phyloP scores from a whole-genome alignment of 192 early-diverging fungal species.

The Linnemannia zychae region DNA sequence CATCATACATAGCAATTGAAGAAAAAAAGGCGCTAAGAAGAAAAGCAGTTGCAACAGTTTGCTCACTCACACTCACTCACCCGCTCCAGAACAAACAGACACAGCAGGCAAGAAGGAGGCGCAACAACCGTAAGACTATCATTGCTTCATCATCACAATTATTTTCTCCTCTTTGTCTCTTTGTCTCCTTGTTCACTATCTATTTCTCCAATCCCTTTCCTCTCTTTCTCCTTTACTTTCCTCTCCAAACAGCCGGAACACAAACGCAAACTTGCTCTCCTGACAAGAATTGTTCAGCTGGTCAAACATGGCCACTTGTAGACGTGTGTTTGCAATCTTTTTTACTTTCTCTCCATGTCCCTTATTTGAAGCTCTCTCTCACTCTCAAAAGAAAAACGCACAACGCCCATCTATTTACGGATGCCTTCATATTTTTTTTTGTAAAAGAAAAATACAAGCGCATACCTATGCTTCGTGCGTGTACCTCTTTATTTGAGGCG shows the following conservation, averaged over 20 bases:
- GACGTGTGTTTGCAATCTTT: background rate
- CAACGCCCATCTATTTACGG: conserved; percentile 8
- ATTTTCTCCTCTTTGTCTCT: background rate
- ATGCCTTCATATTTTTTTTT: too few species aligned
- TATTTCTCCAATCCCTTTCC: background rate
- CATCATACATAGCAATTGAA: background rate
- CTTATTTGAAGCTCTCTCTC: background rate
- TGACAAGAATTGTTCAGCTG: background rate
- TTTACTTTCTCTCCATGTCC: background rate
- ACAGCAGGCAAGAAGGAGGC: background rate
- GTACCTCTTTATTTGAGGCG: background rate
- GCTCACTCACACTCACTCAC: too few species aligned
- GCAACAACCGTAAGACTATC: background rate
- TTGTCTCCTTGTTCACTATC: background rate
- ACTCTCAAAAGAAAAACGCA: background rate
- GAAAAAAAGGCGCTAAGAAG: background rate
- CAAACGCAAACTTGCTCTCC: too few species aligned
- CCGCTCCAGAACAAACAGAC: background rate
- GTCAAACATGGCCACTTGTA: background rate
- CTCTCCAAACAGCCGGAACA: background rate
- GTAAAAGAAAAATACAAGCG: background rate
- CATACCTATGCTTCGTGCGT: background rate
- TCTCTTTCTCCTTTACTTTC: background rate
- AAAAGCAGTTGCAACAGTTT: background rate
- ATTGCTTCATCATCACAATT: background rate